phyloP scores from a whole-genome alignment of 2,329 filamentous ascomycete genomes.

The Rhexocercosporidium sp. region DNA sequence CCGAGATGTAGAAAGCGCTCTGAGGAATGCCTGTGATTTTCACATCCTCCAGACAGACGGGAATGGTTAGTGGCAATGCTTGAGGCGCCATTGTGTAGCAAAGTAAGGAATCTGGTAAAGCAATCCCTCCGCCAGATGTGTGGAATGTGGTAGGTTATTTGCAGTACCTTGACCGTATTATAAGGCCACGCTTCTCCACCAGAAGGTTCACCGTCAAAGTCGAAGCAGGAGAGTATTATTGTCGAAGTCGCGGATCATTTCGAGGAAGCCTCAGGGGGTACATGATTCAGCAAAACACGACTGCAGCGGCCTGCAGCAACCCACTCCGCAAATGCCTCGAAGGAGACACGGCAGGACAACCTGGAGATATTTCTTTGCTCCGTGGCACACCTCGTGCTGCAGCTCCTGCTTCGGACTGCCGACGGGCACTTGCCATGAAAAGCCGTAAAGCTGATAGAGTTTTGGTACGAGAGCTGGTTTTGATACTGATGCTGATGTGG shows the following conservation, averaged over 20 bases:
- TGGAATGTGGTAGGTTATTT: constrained; percentile 6
- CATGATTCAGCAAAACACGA: not conserved
- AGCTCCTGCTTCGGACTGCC: not conserved
- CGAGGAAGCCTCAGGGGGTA: not conserved
- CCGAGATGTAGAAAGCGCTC: constrained; percentile 80
- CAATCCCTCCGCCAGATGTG: not conserved
- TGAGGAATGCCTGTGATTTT: constrained; percentile 62
- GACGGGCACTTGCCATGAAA: not conserved
- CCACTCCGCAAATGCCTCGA: not conserved
- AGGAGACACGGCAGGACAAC: not conserved
- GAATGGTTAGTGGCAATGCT: constrained; percentile 21
- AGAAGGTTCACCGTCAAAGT: not conserved
- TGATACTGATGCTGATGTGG: not conserved
- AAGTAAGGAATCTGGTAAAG: constrained; percentile 3
- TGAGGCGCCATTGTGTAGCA: constrained; percentile 28
- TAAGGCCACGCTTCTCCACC: not conserved
- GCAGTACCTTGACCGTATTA: not conserved
- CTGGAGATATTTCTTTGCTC: not conserved
- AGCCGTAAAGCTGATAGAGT: not conserved
- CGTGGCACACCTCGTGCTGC: not conserved
- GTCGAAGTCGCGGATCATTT: not conserved
- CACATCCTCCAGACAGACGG: constrained; percentile 53
- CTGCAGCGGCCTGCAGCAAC: constrained; percentile 7
- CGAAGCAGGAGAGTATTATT: not conserved
- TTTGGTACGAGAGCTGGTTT: not conserved